Evolutionary conservation across 2,329 filamentous ascomycete species (phyloP), one percentile per base, ranked within the genome.

Genomic region (Dryadomyces sulphureus): DNA sequence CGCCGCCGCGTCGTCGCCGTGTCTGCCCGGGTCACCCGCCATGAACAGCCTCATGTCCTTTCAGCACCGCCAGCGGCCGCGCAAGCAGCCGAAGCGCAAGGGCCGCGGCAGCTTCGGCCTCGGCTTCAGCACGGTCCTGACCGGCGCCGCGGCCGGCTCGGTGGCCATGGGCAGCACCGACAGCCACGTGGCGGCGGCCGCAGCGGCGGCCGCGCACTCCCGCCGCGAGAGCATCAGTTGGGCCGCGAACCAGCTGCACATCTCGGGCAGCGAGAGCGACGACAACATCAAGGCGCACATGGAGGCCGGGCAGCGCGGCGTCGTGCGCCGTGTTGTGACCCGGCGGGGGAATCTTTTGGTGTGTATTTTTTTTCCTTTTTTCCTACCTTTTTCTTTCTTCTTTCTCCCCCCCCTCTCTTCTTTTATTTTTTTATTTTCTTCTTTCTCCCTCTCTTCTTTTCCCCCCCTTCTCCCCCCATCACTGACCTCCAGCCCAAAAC

Each of bases 221-320:
- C 74, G 90, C 39, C 73, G 90, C 38, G 89, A 95, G 62, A 94
- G 87, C 60, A 79, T 96, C 49, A 93, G 85, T 53, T 79, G 92
- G 67, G 87, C 89, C 34, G 89, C 89, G 16, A 89, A 92, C 54
- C 87, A 94, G 55, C 65, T 95, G 19, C 82, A 92, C 52, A 82
- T 95, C 34, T 80, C 77, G 45, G 76, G 86, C 4, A 88, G 81
- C 54, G 89, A 94, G 55, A 85, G 81, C 57, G 82, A 85, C 14
- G 84, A 90, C 52, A 78, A 76, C 53, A 67, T 62, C 5, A 69
- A 67, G 49, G 41, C 54, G 2, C 71, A 68, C 34, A 61, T 59
- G 17, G 64, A 75, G 45, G 64, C 62, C 7, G 66, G 70, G 12
- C 79, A 81, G 46, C 74, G 84, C 43, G 84, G 80, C 47, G 88